Evolutionary conservation across 1,139 yeast genomes (phyloP).

Genomic region (Hansenula sp.): DNA sequence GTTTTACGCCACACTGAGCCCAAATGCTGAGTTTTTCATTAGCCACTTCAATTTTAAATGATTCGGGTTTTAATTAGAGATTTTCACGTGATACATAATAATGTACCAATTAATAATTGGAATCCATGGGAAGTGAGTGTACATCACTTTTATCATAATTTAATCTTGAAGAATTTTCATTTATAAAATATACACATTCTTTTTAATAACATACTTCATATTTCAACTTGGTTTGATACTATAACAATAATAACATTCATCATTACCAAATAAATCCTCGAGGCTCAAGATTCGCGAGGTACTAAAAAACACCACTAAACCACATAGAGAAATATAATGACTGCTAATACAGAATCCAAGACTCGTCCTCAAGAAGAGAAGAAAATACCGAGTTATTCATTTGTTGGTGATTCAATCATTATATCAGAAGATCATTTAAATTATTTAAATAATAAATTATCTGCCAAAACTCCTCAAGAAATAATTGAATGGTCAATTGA

Average conservation of each 20-base stretch:
- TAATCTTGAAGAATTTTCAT: not conserved
- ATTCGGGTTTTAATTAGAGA: not conserved
- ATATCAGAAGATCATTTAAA: constrained; percentile 48
- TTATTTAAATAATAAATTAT: constrained; percentile 60
- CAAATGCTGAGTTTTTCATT: not conserved
- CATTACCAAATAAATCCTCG: no score
- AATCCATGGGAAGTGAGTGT: no score
- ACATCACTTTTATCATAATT: not conserved
- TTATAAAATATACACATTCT: no score
- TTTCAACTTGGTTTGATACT: no score
- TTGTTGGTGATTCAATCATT: constrained; percentile 15
- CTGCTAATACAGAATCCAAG: not conserved
- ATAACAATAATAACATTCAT: no score
- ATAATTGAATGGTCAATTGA: constrained; percentile 76
- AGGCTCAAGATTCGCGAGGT: no score
- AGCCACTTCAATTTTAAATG: no score
- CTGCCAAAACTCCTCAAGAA: constrained; percentile 58
- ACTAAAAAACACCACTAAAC: no score
- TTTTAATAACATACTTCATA: not conserved
- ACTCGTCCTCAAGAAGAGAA: not conserved
- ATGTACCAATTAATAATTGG: no score
- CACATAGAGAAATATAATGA: no score
- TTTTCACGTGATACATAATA: not conserved
- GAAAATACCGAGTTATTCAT: not conserved
- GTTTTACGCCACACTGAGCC: no score